Conservation (phyloP, 257 asterid species). For the Thymus quinquecostatus region DNA sequence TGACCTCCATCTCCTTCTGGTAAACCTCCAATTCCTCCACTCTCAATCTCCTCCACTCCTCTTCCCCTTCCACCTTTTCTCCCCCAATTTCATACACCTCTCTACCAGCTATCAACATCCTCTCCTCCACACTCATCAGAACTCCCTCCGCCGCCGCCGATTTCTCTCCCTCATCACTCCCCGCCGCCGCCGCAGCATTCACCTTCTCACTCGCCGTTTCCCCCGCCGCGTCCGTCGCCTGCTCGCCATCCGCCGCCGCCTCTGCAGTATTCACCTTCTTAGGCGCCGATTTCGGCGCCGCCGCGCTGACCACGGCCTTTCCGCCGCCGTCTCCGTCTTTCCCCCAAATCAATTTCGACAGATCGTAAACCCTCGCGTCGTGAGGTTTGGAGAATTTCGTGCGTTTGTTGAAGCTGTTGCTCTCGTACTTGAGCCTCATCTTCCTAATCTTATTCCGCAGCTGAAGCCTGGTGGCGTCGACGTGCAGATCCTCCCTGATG, state of each 20-base stretch:
- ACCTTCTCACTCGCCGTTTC: not conserved
- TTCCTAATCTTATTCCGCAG: conserved; percentile 59
- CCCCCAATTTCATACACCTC: conserved; percentile 34
- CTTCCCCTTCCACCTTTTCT: no score
- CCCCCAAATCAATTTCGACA: conserved; percentile 64
- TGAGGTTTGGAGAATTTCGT: conserved; percentile 41
- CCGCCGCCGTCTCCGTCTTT: no score
- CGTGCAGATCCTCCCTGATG: conserved; percentile 49
- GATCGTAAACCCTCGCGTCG: conserved; percentile 48
- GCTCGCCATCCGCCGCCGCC: conserved; percentile 2
- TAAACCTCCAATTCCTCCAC: conserved; percentile 40
- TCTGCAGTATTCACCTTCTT: no score
- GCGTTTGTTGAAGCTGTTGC: conserved; percentile 38
- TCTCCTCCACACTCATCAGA: conserved; percentile 35
- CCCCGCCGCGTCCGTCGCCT: conserved; percentile 16
- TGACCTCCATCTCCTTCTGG: conserved; percentile 15
- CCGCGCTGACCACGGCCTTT: no score
- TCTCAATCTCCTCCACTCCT: conserved; percentile 33
- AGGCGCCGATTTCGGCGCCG: no score
- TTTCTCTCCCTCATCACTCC: conserved; percentile 5
- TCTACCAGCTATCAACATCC: conserved; percentile 39
- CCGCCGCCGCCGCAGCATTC: not conserved
- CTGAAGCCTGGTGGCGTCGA: conserved; percentile 48
- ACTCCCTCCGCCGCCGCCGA: not conserved
- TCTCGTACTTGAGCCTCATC: conserved; percentile 50